Evolutionary conservation across 306 rosid species (phyloP).

Genomic region (Cucurbita pepo): DNA sequence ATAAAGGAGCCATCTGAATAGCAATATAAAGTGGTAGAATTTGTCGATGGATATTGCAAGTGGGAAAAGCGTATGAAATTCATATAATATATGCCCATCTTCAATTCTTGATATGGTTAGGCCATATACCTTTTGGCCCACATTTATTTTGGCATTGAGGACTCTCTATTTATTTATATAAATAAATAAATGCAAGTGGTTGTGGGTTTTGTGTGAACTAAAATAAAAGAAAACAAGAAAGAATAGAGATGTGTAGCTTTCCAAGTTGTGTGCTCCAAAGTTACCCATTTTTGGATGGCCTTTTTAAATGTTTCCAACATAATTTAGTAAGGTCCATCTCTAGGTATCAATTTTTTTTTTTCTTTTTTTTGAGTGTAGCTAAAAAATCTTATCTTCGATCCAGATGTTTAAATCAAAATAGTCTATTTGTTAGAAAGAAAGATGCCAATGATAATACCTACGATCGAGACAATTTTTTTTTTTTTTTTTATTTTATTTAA

Average conservation of each 20-base stretch:
- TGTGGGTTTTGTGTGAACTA: constrained; percentile 2
- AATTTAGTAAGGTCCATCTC: not conserved
- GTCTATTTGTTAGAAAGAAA: not conserved
- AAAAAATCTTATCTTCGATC: not conserved
- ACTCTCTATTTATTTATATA: not conserved
- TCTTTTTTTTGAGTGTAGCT: not conserved
- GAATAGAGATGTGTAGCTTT: not conserved
- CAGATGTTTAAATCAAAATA: not conserved
- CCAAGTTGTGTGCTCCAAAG: not conserved
- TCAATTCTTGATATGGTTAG: constrained; percentile 5
- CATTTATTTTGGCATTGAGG: constrained; percentile 7
- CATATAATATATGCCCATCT: not conserved
- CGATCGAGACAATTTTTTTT: no score
- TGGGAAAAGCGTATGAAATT: not conserved
- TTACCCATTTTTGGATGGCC: not conserved
- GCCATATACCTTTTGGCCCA: constrained; percentile 18
- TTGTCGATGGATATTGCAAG: not conserved
- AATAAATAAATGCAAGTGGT: not conserved
- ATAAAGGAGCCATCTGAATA: no score
- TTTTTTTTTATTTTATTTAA: no score
- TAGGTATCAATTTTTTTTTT: not conserved
- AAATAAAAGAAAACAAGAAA: not conserved
- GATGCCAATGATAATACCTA: no score
- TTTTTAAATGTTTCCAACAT: not conserved
- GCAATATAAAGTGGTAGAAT: no score